These are phyloP conservation scores for Erythrobasidium hasegawianum DNA, from an alignment of 1,284 basidiomycete species.

Conservation along the genomic window DNA sequence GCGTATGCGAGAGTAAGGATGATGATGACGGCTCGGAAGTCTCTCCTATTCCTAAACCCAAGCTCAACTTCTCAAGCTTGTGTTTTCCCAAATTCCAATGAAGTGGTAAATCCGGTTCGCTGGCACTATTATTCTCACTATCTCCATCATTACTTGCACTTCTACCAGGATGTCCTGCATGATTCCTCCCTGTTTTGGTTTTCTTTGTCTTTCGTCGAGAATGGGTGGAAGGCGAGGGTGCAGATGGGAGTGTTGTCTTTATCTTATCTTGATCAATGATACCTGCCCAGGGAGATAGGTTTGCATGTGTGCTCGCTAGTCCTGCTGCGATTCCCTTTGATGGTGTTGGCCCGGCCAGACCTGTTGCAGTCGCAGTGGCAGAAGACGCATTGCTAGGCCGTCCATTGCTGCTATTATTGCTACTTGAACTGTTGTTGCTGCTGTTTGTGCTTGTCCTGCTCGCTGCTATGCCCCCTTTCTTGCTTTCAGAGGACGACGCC, in stretches of 20 bases:
- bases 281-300: neutral
- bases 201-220: neutral
- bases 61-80: slow-evolving; percentile 3
- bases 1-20: neutral
- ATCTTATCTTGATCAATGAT: neutral
- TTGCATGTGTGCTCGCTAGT: neutral
- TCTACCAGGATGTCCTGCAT: neutral
- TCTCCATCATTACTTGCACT: neutral
- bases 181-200: neutral
- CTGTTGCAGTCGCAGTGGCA: neutral
- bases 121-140: neutral
- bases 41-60: neutral
- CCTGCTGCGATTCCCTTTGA: neutral
- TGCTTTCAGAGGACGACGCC: no score
- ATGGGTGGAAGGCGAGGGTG: neutral
- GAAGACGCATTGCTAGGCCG: neutral
- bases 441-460: no score
- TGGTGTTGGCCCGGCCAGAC: neutral
- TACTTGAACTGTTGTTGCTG: no score
- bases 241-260: neutral
- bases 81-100: slow-evolving; percentile 2
- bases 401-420: neutral
- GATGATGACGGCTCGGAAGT: neutral
- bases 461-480: no score
- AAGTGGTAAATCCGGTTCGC: neutral